phyloP scores from a whole-genome alignment of 2,329 filamentous ascomycete species.

The Cytospora schulzeri region DNA sequence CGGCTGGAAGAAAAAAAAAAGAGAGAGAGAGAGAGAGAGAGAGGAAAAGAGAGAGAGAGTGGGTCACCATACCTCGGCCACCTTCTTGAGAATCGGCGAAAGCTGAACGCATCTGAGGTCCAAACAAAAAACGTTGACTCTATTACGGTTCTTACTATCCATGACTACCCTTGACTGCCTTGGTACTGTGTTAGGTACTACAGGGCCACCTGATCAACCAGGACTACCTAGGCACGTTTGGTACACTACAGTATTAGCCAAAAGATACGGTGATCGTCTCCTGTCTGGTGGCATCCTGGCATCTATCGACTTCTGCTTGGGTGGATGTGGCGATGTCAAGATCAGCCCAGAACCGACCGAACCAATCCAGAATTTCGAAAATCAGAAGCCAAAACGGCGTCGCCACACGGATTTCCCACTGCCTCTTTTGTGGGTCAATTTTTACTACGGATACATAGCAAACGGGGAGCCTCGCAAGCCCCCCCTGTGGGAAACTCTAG shows the following conservation, averaged over 20 bases:
- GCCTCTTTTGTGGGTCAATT: neutral
- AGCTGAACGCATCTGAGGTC: neutral
- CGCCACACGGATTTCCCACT: neutral
- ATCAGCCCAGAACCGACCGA: neutral
- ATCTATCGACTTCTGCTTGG: neutral
- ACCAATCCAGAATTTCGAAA: neutral
- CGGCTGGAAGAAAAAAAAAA: no score
- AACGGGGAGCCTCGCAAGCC: neutral
- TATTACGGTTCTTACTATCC: neutral
- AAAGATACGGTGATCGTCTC: neutral
- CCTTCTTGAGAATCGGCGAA: neutral
- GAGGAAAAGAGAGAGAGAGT: neutral
- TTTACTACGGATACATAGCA: neutral
- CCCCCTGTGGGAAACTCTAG: no score
- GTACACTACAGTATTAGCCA: neutral
- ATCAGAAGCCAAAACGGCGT: neutral
- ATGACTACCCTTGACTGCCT: no score
- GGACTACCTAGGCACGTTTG: neutral
- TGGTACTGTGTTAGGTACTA: no score
- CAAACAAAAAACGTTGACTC: neutral
- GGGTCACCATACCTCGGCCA: neutral
- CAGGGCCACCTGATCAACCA: no score
- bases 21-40: no score
- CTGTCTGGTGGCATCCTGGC: neutral
- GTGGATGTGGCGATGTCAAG: neutral